Base-by-base conservation (phyloP, 805 yeast genomes). In the Yarrowia bubula region DNA sequence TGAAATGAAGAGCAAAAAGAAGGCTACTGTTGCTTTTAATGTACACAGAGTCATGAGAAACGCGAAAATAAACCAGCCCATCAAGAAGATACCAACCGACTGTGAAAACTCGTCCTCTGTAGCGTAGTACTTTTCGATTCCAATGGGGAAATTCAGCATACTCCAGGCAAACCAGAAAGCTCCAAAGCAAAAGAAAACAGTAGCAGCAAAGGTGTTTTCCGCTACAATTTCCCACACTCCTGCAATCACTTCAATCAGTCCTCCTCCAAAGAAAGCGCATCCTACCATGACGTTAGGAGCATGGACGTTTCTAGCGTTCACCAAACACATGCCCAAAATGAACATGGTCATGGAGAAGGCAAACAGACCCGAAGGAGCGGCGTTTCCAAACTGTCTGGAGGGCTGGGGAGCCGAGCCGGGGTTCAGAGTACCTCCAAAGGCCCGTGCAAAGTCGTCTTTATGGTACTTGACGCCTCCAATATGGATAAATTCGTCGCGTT, bases 151-250 rank as follows among this genome's bases (percentile, higher is more conserved):
- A 64, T 72, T 72, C 63, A 86, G 79, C 6, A 86, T 87, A 65
- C 83, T 88, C 76, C 81, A 85, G n/a, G 86, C 75, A 76, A 84
- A 80, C 90, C 90, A 86, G 74, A 86, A 86, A 0, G 85, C 87
- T 42, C 87, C 89, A 67, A 39, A 79, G 10, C 55, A 33, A 18
- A 44, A 15, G 35, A 86, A 76, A 67, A 39, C 79, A 75, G 83
- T 77, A 44, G 83, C 87, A 79, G 87, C 88, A 75, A 85, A 85
- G 38, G 87, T 82, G 75, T 83, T 84, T 68, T 86, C 88, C 22
- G 81, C 77, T 11, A 84, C 85, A 74, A 85, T 79, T 71, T 84
- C 88, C 81, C 86, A 85, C 84, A 85, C 81, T 62, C 87, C 88
- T n/a, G 88, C 87, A 41, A 84, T 71, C 51, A 84, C 74, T 71